phyloP scores from a whole-genome alignment of 495 filamentous ascomycete species.

The Neurospora intermedia region DNA sequence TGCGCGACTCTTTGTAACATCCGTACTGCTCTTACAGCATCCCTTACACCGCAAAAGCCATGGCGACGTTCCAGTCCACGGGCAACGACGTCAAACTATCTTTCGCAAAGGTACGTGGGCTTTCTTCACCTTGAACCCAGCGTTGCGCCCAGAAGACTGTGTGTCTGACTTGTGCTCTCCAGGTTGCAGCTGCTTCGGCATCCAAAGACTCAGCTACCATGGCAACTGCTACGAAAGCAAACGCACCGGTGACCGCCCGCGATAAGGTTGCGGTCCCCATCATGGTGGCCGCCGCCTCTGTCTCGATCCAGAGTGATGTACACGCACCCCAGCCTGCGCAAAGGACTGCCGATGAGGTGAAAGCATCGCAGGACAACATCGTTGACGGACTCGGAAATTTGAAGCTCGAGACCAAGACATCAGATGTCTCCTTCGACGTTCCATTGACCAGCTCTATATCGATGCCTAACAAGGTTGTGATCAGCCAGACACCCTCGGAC shows the following conservation, averaged over 20 bases:
- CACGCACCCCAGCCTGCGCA: slow-evolving; percentile 11
- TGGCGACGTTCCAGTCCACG: slow-evolving; percentile 27
- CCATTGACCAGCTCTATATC: slow-evolving; percentile 26
- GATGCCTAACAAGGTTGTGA: slow-evolving; percentile 21
- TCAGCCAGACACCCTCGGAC: slow-evolving; percentile 33
- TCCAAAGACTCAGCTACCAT: slow-evolving; percentile 32
- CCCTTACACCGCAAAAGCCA: slow-evolving; percentile 6
- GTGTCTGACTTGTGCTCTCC: slow-evolving; percentile 2
- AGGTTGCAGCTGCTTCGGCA: slow-evolving; percentile 42
- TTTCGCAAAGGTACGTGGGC: slow-evolving; percentile 47
- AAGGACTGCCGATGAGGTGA: background rate
- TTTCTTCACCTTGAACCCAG: too few relatives aligned
- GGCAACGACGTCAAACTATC: slow-evolving; percentile 38
- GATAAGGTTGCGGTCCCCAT: slow-evolving; percentile 1
- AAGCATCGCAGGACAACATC: slow-evolving; percentile 16
- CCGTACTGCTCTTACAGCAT: background rate
- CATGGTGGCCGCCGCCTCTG: background rate
- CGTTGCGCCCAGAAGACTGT: background rate
- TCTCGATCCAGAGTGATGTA: background rate
- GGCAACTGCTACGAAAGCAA: slow-evolving; percentile 17
- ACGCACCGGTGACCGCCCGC: slow-evolving; percentile 1
- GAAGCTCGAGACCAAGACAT: slow-evolving; percentile 25
- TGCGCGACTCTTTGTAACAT: background rate
- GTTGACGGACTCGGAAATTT: slow-evolving; percentile 28
- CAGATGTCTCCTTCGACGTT: slow-evolving; percentile 42